Percentiles rank a stretch among this genome's conserved stretches.
These are phyloP conservation scores for Picochlorum sp. DNA, from an alignment of 139 green algal species.

Conservation along the genomic window DNA sequence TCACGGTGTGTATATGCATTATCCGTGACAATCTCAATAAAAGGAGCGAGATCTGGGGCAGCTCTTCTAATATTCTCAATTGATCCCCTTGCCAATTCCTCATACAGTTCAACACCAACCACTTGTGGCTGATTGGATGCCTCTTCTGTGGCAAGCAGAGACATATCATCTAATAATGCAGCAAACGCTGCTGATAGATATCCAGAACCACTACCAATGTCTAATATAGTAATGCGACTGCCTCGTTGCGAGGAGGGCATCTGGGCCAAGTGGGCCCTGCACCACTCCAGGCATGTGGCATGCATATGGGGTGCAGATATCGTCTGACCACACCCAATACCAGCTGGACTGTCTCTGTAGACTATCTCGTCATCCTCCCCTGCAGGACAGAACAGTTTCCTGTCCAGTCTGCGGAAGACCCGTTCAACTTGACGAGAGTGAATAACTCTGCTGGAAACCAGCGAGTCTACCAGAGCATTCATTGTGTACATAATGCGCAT, in stretches of 20 bases:
- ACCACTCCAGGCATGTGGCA: constrained; percentile 76
- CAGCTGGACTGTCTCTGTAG: constrained; percentile 24
- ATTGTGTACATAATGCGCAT: too few species aligned
- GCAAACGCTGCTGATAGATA: constrained; percentile 77
- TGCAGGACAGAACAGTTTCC: background rate
- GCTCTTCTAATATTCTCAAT: constrained; percentile 5
- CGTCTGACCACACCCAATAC: constrained; percentile 43
- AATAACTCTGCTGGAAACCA: background rate
- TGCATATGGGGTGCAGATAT: constrained; percentile 96
- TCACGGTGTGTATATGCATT: constrained; percentile 18
- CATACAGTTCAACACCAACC: constrained; percentile 25
- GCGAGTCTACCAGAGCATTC: background rate
- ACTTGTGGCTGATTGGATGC: constrained; percentile 11
- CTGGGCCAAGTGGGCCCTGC: constrained; percentile 49
- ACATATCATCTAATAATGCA: constrained; percentile 33
- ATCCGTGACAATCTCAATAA: constrained; percentile 14
- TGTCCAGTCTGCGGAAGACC: constrained; percentile 1
- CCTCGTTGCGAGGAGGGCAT: constrained; percentile 26
- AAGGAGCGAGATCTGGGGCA: background rate
- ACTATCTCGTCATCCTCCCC: background rate
- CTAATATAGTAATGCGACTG: constrained; percentile 40
- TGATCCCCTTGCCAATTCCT: constrained; percentile 9
- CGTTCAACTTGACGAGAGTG: constrained; percentile 1
- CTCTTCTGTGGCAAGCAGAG: background rate
- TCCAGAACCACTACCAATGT: constrained; percentile 74